phyloP scores from a whole-genome alignment of 257 asterid genomes.

The Salvia rosmarinus region DNA sequence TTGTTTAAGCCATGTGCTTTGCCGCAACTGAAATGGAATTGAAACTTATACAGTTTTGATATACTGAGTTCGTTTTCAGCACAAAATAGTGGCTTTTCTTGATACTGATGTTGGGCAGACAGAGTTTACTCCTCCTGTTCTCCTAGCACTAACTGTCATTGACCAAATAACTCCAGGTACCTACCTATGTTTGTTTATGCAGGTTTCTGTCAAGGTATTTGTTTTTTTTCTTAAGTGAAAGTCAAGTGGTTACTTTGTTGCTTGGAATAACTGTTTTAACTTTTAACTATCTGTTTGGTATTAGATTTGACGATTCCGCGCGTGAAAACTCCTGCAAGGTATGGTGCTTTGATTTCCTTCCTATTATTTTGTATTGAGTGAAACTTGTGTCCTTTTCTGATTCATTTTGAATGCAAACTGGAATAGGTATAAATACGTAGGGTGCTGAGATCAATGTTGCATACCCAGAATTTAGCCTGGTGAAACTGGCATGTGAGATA shows the following conservation, averaged over 20 bases:
- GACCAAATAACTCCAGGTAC: conserved; percentile 79
- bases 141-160: conserved; percentile 68
- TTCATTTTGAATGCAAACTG: conserved; percentile 2
- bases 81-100: conserved; percentile 81
- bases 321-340: conserved; percentile 95
- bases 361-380: conserved; percentile 8
- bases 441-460: conserved; percentile 18
- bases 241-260: conserved; percentile 21
- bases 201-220: neutral
- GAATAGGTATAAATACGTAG: neutral
- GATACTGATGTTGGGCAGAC: conserved; percentile 99
- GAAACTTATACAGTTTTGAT: neutral
- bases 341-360: conserved; percentile 22
- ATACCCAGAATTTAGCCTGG: neutral
- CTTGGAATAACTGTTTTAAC: conserved; percentile 1
- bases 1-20: neutral
- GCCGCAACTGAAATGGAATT: neutral
- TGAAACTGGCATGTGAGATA: conserved; percentile 19
- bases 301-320: conserved; percentile 80
- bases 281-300: conserved; percentile 31
- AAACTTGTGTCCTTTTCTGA: neutral
- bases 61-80: conserved; percentile 45
- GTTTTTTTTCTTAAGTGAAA: too few relatives aligned
- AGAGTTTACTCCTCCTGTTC: conserved; percentile 94
- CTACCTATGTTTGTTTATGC: conserved; percentile 1